Percentiles rank a stretch among this genome's conserved stretches.
phyloP scores from a whole-genome alignment of 305 asterid species.

The Solanum aculeatissimum region DNA sequence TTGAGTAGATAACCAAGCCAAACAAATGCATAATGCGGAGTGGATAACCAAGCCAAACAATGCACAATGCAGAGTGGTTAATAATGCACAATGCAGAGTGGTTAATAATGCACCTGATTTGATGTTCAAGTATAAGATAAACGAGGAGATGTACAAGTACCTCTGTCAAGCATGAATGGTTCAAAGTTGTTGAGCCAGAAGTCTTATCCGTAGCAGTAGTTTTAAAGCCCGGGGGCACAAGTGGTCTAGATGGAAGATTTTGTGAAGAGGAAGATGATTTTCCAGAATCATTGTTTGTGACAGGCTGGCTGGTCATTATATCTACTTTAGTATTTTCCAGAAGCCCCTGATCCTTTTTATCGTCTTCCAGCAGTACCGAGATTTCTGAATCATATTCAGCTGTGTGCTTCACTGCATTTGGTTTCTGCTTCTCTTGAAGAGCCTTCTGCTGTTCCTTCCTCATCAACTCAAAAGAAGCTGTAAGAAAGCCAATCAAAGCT shows the following conservation, averaged over 20 bases:
- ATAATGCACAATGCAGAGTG: too few relatives aligned
- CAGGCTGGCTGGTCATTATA: slow-evolving; percentile 19
- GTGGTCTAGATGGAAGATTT: slow-evolving; percentile 49
- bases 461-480: slow-evolving; percentile 90
- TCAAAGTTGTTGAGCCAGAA: slow-evolving; percentile 41
- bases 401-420: slow-evolving; percentile 36
- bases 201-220: slow-evolving; percentile 46
- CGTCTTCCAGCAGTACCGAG: slow-evolving; percentile 25
- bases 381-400: slow-evolving; percentile 31
- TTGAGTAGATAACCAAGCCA: background rate
- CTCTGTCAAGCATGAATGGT: slow-evolving; percentile 40
- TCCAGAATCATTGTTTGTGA: slow-evolving; percentile 38
- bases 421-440: slow-evolving; percentile 75
- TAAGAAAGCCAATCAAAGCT: slow-evolving; percentile 7
- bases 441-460: slow-evolving; percentile 89
- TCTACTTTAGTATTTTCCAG: slow-evolving; percentile 31
- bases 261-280: slow-evolving; percentile 48
- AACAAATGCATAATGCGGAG: too few relatives aligned
- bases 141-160: slow-evolving; percentile 17
- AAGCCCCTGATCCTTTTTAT: slow-evolving; percentile 36
- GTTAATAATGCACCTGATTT: background rate
- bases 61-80: background rate
- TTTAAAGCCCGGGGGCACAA: slow-evolving; percentile 88
- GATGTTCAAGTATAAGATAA: background rate
- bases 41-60: background rate